Evolutionary conservation across 345 rosid species (phyloP).

Genomic region (Salix caprea): DNA sequence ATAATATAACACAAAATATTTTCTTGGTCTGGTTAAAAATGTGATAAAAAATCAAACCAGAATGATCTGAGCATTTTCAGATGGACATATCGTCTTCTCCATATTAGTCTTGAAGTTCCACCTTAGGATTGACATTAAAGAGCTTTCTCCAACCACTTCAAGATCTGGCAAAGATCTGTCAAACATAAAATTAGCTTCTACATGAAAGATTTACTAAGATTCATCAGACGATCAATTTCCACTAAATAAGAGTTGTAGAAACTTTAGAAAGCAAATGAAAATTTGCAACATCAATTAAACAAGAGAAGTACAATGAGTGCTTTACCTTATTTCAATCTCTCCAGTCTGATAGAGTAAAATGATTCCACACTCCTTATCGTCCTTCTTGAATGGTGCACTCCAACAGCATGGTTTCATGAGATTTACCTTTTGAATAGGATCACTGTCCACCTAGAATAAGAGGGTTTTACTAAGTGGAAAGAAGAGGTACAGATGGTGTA

Average conservation of each 20-base stretch:
- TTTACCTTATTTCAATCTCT: constrained; percentile 67
- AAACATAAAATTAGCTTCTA: constrained; percentile 15
- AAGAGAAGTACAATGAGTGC: background rate
- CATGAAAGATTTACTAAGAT: background rate
- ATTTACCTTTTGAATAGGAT: constrained; percentile 42
- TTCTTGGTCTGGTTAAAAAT: background rate
- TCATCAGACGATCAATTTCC: background rate
- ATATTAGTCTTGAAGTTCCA: constrained; percentile 74
- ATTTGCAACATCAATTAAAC: background rate
- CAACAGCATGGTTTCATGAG: constrained; percentile 67
- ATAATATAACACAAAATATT: background rate
- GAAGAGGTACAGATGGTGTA: constrained; percentile 10
- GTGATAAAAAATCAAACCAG: constrained; percentile 42
- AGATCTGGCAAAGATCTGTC: constrained; percentile 75
- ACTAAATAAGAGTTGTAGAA: background rate
- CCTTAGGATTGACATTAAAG: constrained; percentile 60
- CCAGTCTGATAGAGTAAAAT: constrained; percentile 66
- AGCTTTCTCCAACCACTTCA: constrained; percentile 61
- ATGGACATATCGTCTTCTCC: constrained; percentile 51
- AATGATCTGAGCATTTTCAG: constrained; percentile 49
- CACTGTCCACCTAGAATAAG: constrained; percentile 47
- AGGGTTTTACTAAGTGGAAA: constrained; percentile 28
- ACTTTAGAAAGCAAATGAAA: background rate
- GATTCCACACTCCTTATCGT: constrained; percentile 48
- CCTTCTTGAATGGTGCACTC: constrained; percentile 57